Base-by-base conservation (phyloP, 73 alveolate species). In the Blepharisma stoltei region DNA sequence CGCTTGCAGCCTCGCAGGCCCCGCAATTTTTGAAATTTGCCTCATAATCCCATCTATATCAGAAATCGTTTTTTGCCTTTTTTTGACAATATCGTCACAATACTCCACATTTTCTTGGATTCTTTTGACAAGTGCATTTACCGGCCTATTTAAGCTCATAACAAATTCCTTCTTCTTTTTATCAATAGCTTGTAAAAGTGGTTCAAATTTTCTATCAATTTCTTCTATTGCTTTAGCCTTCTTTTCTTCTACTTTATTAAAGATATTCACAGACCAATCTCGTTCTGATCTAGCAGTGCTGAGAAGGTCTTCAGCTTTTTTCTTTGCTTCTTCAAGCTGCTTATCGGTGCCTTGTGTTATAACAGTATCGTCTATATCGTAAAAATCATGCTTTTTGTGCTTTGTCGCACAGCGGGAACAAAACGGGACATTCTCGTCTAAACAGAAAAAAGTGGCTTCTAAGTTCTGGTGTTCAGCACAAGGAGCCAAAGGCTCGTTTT, bases 261-360 rank as follows among this genome's bases (percentile, higher is more conserved):
- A 20, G 23, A 25, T 9, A 14, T 60, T 60, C 14, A 38, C 14
- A 18, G 21, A 11, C 65, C 21, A 18, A 14, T 50, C 65, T 38
- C 73, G 14, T 60, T 60, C 73, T 20, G 14, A 8, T 20, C 5
- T 14, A 14, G 73, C 37, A 9, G 18, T 60, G 2, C 23, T 25
- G 14, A 60, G 23, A 20, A 9, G n/a, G 18, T 18, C 45, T 25
- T 60, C 18, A 1, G 46, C 73, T 14, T 11, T 20, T 14, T n/a
- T 25, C 11, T 14, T 9, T 60, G 14, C 23, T 14, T 14, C 37
- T 14, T 14, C 73, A 18, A 60, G 38, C 18, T 60, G 18, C 38
- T 20, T 60, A 60, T 60, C 73, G 5, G 73, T 60, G n/a, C 73
- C 73, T 60, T 18, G 45, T 8, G 73, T 60, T 1, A 60, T 60